Evolutionary conservation across 768 basidiomycete genomes (phyloP), one percentile per base, ranked within the genome.

Genomic region (Mycena chlorophos): DNA sequence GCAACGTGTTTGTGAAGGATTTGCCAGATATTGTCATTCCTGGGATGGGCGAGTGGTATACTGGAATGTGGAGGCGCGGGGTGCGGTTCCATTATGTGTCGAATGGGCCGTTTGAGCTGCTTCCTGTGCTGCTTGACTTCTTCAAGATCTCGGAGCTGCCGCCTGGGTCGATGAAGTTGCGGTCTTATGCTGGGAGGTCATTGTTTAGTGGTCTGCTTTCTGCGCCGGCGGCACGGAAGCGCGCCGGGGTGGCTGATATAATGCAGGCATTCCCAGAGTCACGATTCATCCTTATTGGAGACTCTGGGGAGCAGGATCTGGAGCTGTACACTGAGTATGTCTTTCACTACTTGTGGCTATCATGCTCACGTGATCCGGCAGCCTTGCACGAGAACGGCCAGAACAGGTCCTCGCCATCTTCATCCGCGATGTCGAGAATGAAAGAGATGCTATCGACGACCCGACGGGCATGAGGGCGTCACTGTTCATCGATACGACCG

Each of bases 221-320:
- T 4, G 87, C 91, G 3, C 88, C 92, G 2, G 89, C 93, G 1
- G 79, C 83, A 19, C 83, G 95, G 30, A 98, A 98, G 71, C 85
- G 86, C 4, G 82, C 81, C 0, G 88, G 87, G 19, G 83, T 98
- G 6, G 67, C 87, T n/a, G 90, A 94, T 34, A 76, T 92, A 20
- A 73, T 95, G 13, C 80, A 88, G 34, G 74, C 83, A 2, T 95
- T 95, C 68, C 84, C 84, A 0, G 75, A 84, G 37, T 84, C 89
- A 1, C 75, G 71, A 34, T 97, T 98, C 71, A 70, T 98, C 65
- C 81, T 95, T 47, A 77, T 98, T 37, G 96, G 96, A 5, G 96
- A 98, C 68, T 85, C 87, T 0, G 96, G 95, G 29, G 96, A 98
- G 67, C 95, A 97, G 62, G 96, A 98, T 71, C 73, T 98, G 40